Percentiles rank a stretch among this genome's conserved stretches.
Conservation (phyloP, 331 rosid species). For the Quercus tomentella region DNA sequence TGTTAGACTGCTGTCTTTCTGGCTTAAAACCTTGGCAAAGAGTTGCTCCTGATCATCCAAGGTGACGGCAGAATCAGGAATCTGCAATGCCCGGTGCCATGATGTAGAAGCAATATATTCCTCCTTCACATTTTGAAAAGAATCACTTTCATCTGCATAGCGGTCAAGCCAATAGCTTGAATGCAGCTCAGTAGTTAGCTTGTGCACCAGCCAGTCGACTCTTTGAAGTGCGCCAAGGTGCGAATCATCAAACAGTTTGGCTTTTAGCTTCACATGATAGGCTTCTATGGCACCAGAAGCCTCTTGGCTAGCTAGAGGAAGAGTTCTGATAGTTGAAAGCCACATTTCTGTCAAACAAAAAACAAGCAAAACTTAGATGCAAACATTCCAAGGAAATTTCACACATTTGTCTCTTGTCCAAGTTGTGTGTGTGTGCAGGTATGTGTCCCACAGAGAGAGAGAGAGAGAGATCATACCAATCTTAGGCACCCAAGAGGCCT, state of each 20-base stretch:
- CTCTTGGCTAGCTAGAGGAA: conserved; percentile 91
- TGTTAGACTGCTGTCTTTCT: conserved; percentile 41
- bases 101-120: conserved; percentile 88
- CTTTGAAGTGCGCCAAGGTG: conserved; percentile 94
- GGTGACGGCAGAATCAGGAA: conserved; percentile 62
- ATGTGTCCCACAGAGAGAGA: conserved; percentile 19
- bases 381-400: conserved; percentile 6
- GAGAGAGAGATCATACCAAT: conserved; percentile 64
- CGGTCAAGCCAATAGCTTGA: conserved; percentile 93
- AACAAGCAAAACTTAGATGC: neutral
- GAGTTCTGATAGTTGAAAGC: conserved; percentile 74
- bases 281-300: conserved; percentile 95
- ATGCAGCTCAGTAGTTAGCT: conserved; percentile 88
- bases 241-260: conserved; percentile 87
- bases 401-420: conserved; percentile 1
- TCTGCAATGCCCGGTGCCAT: conserved; percentile 81
- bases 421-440: neutral
- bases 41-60: conserved; percentile 55
- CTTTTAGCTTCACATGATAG: conserved; percentile 82
- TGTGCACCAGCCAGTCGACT: conserved; percentile 96
- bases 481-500: conserved; percentile 81
- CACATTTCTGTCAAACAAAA: conserved; percentile 71
- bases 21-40: conserved; percentile 78
- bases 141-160: conserved; percentile 87
- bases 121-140: conserved; percentile 85